A percentile compares a stretch with the other conserved stretches of the same genome.
phyloP scores from a whole-genome alignment of 495 filamentous ascomycete species.

The Neurospora intermedia region DNA sequence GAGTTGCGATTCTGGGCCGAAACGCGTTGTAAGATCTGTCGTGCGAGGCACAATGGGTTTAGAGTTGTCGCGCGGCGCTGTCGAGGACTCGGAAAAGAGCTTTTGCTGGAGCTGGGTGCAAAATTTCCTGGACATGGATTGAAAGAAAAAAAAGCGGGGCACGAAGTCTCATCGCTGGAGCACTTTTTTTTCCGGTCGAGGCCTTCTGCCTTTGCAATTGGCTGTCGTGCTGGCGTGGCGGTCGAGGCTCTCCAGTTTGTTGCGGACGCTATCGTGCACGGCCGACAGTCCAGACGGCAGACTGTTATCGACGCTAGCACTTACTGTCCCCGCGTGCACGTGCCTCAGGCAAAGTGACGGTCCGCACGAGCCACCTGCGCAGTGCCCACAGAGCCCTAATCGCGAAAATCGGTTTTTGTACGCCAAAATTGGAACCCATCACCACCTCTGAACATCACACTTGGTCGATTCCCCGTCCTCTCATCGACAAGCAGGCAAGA shows the following conservation, averaged over 20 bases:
- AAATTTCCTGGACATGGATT: conserved; percentile 20
- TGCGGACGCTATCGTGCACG: neutral
- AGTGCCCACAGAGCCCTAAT: conserved; percentile 28
- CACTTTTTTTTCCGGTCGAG: conserved; percentile 12
- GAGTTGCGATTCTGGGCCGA: conserved; percentile 3
- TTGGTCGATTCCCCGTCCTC: conserved; percentile 23
- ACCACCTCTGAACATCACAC: conserved; percentile 19
- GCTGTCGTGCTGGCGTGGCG: neutral
- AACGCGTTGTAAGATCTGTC: neutral
- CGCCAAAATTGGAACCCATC: conserved; percentile 25
- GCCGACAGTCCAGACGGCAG: neutral
- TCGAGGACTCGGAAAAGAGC: conserved; percentile 17
- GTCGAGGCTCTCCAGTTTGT: neutral
- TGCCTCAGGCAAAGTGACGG: conserved; percentile 13
- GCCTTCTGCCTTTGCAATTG: conserved; percentile 2
- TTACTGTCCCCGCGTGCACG: neutral
- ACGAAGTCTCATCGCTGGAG: neutral
- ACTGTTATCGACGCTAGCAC: conserved; percentile 11
- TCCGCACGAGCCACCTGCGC: conserved; percentile 19
- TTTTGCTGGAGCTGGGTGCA: conserved; percentile 23
- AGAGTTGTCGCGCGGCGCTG: conserved; percentile 7
- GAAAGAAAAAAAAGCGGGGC: conserved; percentile 20
- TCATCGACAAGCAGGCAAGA: conserved; percentile 29
- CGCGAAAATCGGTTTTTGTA: conserved; percentile 24
- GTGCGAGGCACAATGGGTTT: conserved; percentile 19